These are phyloP conservation scores for Psilocybe cubensis DNA, from an alignment of 768 basidiomycete genomes.

Conservation along the genomic window DNA sequence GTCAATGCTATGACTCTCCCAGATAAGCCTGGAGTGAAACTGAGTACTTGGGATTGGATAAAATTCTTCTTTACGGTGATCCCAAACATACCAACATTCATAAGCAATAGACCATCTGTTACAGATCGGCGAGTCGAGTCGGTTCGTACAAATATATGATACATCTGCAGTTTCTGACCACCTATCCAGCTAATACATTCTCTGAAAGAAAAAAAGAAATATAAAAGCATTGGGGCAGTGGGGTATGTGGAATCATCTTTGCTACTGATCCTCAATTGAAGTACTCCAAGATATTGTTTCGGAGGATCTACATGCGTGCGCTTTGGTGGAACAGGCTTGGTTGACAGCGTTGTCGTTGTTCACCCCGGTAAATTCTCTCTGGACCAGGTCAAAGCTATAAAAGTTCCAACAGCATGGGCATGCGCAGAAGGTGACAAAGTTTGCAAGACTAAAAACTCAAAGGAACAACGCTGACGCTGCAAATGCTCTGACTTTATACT, in stretches of 20 bases:
- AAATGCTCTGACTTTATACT: neutral
- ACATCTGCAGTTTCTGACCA: slow-evolving; percentile 2
- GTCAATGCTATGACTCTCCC: slow-evolving; percentile 29
- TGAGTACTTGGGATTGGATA: slow-evolving; percentile 29
- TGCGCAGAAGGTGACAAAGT: slow-evolving; percentile 41
- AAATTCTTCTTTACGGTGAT: slow-evolving; percentile 24
- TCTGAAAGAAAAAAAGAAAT: slow-evolving; percentile 41
- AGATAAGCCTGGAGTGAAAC: slow-evolving; percentile 35
- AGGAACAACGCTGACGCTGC: neutral
- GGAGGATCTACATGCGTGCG: slow-evolving; percentile 42
- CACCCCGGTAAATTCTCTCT: slow-evolving; percentile 42
- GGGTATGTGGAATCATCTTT: slow-evolving; percentile 33
- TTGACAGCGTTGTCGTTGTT: slow-evolving; percentile 42
- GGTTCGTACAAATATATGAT: slow-evolving; percentile 23
- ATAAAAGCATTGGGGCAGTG: slow-evolving; percentile 46
- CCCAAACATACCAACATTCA: slow-evolving; percentile 29
- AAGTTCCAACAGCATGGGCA: slow-evolving; percentile 41
- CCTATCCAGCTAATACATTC: slow-evolving; percentile 38
- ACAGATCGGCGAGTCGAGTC: slow-evolving; percentile 33
- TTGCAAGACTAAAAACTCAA: neutral
- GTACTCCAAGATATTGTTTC: slow-evolving; percentile 40
- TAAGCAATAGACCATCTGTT: slow-evolving; percentile 35
- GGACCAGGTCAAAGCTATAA: slow-evolving; percentile 38
- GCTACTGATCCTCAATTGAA: neutral
- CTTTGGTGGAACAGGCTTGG: slow-evolving; percentile 35